A percentile compares a stretch with the other conserved stretches of the same genome.
phyloP scores from a whole-genome alignment of 805 yeast species.

The Metahyphopichia silvanorum region DNA sequence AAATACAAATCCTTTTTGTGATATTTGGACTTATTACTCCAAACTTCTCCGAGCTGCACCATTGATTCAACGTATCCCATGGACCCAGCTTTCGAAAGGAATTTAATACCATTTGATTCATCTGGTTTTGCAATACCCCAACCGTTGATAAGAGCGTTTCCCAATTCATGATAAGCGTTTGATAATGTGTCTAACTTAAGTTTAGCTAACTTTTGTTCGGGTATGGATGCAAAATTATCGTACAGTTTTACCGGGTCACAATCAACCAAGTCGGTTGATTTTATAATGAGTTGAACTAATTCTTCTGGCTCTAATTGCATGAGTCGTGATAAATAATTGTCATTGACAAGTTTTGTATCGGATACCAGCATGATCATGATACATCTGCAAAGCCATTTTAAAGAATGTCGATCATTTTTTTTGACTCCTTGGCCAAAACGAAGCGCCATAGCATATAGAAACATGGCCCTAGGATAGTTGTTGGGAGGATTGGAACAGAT shows the following conservation, averaged over 20 bases:
- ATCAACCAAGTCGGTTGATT: constrained; percentile 14
- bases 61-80: constrained; percentile 68
- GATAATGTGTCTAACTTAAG: constrained; percentile 42
- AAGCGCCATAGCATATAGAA: constrained; percentile 64
- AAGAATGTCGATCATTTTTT: constrained; percentile 50
- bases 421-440: constrained; percentile 68
- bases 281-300: constrained; percentile 20
- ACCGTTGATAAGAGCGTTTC: constrained; percentile 53
- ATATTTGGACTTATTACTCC: constrained; percentile 53
- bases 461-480: constrained; percentile 56
- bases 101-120: constrained; percentile 54
- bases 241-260: constrained; percentile 24
- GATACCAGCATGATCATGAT: constrained; percentile 19
- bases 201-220: constrained; percentile 34
- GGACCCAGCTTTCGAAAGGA: constrained; percentile 61
- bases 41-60: constrained; percentile 67
- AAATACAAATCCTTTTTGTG: constrained; percentile 55
- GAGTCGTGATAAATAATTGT: constrained; percentile 20
- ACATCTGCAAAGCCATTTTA: constrained; percentile 58
- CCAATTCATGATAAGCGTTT: constrained; percentile 56
- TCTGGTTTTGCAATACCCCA: constrained; percentile 51
- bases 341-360: constrained; percentile 1
- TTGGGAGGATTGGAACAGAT: constrained; percentile 62
- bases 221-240: constrained; percentile 19
- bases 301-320: constrained; percentile 25